Conservation (phyloP, 1,284 basidiomycete genomes). For the Pulveroboletus sp. region DNA sequence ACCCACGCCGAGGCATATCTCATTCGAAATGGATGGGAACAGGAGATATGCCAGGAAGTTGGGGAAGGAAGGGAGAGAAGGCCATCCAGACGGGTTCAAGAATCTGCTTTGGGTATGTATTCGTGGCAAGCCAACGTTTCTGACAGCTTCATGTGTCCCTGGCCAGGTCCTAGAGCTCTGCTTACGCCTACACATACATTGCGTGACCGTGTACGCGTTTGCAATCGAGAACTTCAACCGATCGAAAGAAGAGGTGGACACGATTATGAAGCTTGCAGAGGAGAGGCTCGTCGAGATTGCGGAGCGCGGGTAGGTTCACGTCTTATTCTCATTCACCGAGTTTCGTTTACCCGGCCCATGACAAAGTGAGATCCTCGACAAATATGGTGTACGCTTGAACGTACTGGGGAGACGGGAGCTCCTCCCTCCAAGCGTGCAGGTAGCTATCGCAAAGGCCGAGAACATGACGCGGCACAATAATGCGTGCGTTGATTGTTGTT, state of each 20-base stretch:
- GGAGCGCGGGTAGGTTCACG: conserved; percentile 64
- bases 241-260: conserved; percentile 81
- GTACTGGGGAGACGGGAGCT: conserved; percentile 77
- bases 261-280: conserved; percentile 84
- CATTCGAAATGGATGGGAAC: conserved; percentile 99
- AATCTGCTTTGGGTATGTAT: conserved; percentile 73
- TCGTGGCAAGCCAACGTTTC: neutral
- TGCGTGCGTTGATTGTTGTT: conserved; percentile 34
- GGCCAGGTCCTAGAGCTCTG: conserved; percentile 80
- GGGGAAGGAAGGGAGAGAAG: conserved; percentile 63
- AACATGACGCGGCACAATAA: conserved; percentile 73
- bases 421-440: conserved; percentile 75
- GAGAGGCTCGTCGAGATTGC: conserved; percentile 82
- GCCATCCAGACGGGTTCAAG: conserved; percentile 85
- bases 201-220: conserved; percentile 94
- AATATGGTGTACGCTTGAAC: conserved; percentile 83
- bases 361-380: conserved; percentile 68
- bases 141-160: neutral
- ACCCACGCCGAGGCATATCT: conserved; percentile 88
- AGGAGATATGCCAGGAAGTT: conserved; percentile 82
- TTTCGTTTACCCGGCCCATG: neutral
- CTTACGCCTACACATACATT: conserved; percentile 68
- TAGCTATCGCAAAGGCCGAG: conserved; percentile 74
- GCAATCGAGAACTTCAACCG: conserved; percentile 97
- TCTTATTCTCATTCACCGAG: neutral